Base-by-base conservation (phyloP, 768 basidiomycete genomes). In the Tricholoma terreum region DNA sequence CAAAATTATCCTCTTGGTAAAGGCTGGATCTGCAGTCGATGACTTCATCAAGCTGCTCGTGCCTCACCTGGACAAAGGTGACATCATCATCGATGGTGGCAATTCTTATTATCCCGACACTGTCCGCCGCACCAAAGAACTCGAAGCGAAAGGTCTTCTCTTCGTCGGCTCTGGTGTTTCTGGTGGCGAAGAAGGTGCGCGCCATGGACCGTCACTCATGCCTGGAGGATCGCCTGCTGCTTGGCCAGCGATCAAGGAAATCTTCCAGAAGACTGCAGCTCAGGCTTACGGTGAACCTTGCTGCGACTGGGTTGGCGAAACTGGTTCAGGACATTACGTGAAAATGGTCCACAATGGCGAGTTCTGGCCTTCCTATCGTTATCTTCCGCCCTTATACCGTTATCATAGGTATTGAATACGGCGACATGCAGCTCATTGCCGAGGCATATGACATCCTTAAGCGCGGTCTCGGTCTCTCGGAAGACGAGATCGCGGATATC, bases 51-150 rank as follows among this genome's bases (percentile, higher is more conserved):
- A 76, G 19, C 90, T 93, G 75, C 89, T 98, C 59, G 83, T 82
- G 58, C 94, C 96, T 55, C 77, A 88, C 73, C 89, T 99, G 64
- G 95, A 98, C 72, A 73, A 85, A 69, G 97, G 97, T 65, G 97
- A 99, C 76, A 98, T 99, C 80, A 84, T 99, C 81, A 98, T 99
- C 65, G 97, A 99, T 73, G 97, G 97, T 67, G 97, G 97, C 68
- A 99, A 99, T 79, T 98, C 96, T 45, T 94, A 98, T 76, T 99
- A 91, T 80, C 97, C 97, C 59, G 97, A 99, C 74, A 91, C 93
- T 34, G 95, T 95, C 76, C 94, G 97, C 67, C 92, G 97, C 68
- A 82, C 87, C 67, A 77, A 92, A 71, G 94, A 96, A 70, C 87
- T 98, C 67, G 96, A 98, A 76, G 69, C 84, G 58, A 96, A 98